These are phyloP conservation scores for Tuber microsphaerosporum DNA, from an alignment of 495 filamentous ascomycete species.

Conservation along the genomic window DNA sequence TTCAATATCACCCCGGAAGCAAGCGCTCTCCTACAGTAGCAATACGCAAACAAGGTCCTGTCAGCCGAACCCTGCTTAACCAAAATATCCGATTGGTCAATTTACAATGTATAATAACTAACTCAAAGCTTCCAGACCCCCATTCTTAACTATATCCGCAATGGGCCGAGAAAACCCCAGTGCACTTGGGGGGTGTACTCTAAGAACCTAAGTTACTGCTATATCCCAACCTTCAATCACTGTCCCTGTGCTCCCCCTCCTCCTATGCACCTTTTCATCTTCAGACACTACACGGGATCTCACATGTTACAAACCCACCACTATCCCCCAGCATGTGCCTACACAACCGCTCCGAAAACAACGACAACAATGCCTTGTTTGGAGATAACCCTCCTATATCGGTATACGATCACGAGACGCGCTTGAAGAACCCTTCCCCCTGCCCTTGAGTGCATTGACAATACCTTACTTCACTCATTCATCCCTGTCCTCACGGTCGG, in stretches of 20 bases:
- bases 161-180: neutral
- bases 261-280: neutral
- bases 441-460: neutral
- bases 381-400: neutral
- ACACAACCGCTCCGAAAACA: neutral
- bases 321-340: neutral
- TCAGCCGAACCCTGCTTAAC: neutral
- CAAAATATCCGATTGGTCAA: neutral
- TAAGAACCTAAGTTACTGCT: neutral
- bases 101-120: neutral
- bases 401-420: neutral
- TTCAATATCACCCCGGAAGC: neutral
- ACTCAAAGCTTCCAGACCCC: neutral
- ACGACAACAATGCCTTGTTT: neutral
- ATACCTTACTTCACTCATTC: neutral
- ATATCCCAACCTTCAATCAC: neutral
- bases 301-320: neutral
- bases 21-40: neutral
- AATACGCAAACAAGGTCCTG: neutral
- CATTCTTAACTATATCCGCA: neutral
- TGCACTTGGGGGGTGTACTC: neutral
- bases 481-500: neutral
- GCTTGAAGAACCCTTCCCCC: neutral
- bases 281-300: neutral
- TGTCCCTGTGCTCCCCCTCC: neutral